Conservation (phyloP, 148 eudicot genomes). For the Cornus suecica region DNA sequence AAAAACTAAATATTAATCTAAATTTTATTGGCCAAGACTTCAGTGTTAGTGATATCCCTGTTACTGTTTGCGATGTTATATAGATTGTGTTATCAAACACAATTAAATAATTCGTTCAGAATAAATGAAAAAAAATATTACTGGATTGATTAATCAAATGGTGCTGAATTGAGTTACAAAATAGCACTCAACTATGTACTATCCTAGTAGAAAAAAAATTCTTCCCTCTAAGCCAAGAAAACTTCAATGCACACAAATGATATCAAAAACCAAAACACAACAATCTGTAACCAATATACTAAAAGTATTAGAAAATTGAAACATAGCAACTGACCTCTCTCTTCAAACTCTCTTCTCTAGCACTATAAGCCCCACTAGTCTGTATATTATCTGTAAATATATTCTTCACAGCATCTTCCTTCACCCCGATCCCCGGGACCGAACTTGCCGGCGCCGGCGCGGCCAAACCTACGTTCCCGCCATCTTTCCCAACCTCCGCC, state of each 20-base stretch:
- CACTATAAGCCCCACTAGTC: slow-evolving; percentile 93
- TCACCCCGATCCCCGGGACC: slow-evolving; percentile 39
- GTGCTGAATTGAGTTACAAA: too few relatives aligned
- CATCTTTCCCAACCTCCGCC: slow-evolving; percentile 53
- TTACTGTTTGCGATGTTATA: too few relatives aligned
- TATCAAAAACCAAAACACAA: not conserved
- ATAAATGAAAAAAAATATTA: too few relatives aligned
- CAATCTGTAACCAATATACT: not conserved
- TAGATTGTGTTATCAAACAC: too few relatives aligned
- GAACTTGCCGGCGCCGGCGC: slow-evolving; percentile 19
- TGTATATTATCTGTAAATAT: slow-evolving; percentile 82
- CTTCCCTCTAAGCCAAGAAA: not conserved
- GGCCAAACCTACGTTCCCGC: slow-evolving; percentile 26
- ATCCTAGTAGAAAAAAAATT: not conserved
- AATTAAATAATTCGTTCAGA: too few relatives aligned
- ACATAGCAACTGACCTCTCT: slow-evolving; percentile 56
- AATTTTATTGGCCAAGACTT: too few relatives aligned
- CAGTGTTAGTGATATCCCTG: too few relatives aligned
- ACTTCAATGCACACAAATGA: not conserved
- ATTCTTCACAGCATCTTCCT: slow-evolving; percentile 73
- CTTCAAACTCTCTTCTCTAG: slow-evolving; percentile 86
- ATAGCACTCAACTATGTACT: too few relatives aligned
- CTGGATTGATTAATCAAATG: too few relatives aligned
- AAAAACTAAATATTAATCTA: too few relatives aligned
- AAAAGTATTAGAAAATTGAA: not conserved